These are phyloP conservation scores for Beauveria caledonica DNA, from an alignment of 2,329 filamentous ascomycete genomes.

Conservation along the genomic window DNA sequence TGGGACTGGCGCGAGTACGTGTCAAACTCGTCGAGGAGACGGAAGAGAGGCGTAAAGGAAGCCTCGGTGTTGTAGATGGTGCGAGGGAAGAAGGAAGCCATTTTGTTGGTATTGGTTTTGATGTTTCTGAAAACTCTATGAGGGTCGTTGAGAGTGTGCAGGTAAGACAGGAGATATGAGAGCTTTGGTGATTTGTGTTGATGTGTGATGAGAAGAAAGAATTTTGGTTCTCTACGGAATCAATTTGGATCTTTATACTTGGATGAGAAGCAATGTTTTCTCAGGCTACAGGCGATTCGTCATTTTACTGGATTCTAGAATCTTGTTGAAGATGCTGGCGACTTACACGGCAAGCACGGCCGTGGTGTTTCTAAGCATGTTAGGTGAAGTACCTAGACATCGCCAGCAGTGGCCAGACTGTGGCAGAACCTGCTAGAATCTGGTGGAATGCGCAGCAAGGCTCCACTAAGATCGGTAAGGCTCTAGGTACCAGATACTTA, in stretches of 20 bases:
- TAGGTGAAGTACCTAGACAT: background rate
- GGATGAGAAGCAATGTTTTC: background rate
- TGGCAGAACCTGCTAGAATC: constrained; percentile 17
- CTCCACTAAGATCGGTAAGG: constrained; percentile 11
- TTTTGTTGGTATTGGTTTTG: constrained; percentile 31
- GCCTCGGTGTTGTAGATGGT: constrained; percentile 40
- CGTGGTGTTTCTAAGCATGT: constrained; percentile 14
- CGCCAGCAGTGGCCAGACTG: constrained; percentile 12
- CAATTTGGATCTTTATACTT: constrained; percentile 24
- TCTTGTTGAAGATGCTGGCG: constrained; percentile 12
- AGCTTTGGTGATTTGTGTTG: constrained; percentile 19
- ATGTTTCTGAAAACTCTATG: constrained; percentile 7
- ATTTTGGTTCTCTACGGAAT: constrained; percentile 10
- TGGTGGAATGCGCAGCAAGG: constrained; percentile 20
- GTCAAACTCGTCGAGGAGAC: constrained; percentile 56
- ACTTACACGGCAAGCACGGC: constrained; percentile 11
- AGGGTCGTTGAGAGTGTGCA: constrained; percentile 10
- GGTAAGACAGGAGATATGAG: constrained; percentile 14
- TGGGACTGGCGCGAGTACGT: constrained; percentile 38
- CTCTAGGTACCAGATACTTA: background rate
- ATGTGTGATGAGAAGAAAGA: constrained; percentile 12
- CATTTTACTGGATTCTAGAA: constrained; percentile 11
- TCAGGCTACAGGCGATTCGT: constrained; percentile 7
- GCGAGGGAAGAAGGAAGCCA: constrained; percentile 54
- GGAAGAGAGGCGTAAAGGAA: constrained; percentile 54